These are phyloP conservation scores for Leccinum fallax DNA, from an alignment of 1,284 basidiomycete genomes.

Conservation along the genomic window DNA sequence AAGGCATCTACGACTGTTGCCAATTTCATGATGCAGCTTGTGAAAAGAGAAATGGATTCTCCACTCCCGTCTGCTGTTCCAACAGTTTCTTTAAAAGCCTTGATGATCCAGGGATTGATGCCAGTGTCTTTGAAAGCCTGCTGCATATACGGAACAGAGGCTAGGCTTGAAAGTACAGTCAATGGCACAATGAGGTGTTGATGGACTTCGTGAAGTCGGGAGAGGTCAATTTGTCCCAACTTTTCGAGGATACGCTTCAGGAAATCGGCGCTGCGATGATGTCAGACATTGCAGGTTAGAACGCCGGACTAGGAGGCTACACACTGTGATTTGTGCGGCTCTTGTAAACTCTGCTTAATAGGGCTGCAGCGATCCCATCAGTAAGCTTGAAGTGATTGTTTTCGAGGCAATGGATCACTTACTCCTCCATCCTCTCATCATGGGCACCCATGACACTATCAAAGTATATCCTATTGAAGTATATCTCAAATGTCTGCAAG, in stretches of 20 bases:
- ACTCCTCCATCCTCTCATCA: background rate
- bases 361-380: background rate
- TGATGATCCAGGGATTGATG: constrained; percentile 1
- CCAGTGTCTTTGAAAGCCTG: background rate
- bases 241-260: constrained; percentile 2
- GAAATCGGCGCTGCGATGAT: background rate
- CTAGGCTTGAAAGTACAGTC: constrained; percentile 7
- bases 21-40: constrained; percentile 6
- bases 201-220: background rate
- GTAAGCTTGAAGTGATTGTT: background rate
- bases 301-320: background rate
- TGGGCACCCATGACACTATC: background rate
- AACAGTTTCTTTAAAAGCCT: background rate
- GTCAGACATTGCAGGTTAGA: background rate
- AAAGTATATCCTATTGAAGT: constrained; percentile 45
- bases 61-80: background rate
- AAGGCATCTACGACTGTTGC: constrained; percentile 5
- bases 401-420: background rate
- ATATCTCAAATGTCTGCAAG: constrained; percentile 43
- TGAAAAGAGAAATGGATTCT: constrained; percentile 1
- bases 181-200: constrained; percentile 6
- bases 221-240: background rate
- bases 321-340: background rate
- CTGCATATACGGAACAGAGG: background rate
- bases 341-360: background rate